Percentiles rank a stretch among this genome's conserved stretches.
These are phyloP conservation scores for Tephrocybe sp. DNA, from an alignment of 768 basidiomycete species.

Conservation along the genomic window DNA sequence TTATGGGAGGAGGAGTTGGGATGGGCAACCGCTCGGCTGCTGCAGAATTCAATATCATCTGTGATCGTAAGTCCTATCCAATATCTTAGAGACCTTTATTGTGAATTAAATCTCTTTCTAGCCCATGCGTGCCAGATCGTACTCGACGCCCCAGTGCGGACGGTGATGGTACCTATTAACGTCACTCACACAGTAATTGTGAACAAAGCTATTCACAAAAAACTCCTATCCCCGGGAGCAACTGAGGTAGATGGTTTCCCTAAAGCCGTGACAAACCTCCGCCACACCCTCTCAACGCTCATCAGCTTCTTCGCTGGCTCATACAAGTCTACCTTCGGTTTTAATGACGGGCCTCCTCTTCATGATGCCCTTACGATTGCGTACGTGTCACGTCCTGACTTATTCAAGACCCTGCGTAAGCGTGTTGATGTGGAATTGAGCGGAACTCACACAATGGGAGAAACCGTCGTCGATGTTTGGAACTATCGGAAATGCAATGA, in stretches of 20 bases:
- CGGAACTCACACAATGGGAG: slow-evolving; percentile 64
- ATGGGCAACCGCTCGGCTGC: slow-evolving; percentile 77
- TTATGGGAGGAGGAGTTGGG: slow-evolving; percentile 92
- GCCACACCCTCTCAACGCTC: slow-evolving; percentile 72
- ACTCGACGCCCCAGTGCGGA: slow-evolving; percentile 64
- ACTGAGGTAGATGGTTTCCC: slow-evolving; percentile 21
- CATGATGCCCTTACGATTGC: slow-evolving; percentile 85
- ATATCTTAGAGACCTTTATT: not conserved
- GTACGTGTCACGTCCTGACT: slow-evolving; percentile 64
- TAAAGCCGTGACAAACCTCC: slow-evolving; percentile 44
- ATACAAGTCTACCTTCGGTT: slow-evolving; percentile 77
- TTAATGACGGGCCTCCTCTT: slow-evolving; percentile 80
- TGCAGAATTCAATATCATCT: slow-evolving; percentile 81
- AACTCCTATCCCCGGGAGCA: slow-evolving; percentile 42
- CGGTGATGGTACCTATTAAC: slow-evolving; percentile 81
- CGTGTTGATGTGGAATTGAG: slow-evolving; percentile 81
- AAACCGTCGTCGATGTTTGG: slow-evolving; percentile 82
- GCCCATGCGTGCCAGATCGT: slow-evolving; percentile 86
- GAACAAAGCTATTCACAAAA: slow-evolving; percentile 46
- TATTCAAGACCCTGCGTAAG: slow-evolving; percentile 63
- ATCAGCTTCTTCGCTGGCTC: slow-evolving; percentile 70
- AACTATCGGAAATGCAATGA: slow-evolving; percentile 56
- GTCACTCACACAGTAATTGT: slow-evolving; percentile 87
- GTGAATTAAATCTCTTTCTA: slow-evolving; percentile 20
- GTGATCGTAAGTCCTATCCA: slow-evolving; percentile 63